Evolutionary conservation across 768 basidiomycete species (phyloP).

Genomic region (Pleurotus pulmonarius): DNA sequence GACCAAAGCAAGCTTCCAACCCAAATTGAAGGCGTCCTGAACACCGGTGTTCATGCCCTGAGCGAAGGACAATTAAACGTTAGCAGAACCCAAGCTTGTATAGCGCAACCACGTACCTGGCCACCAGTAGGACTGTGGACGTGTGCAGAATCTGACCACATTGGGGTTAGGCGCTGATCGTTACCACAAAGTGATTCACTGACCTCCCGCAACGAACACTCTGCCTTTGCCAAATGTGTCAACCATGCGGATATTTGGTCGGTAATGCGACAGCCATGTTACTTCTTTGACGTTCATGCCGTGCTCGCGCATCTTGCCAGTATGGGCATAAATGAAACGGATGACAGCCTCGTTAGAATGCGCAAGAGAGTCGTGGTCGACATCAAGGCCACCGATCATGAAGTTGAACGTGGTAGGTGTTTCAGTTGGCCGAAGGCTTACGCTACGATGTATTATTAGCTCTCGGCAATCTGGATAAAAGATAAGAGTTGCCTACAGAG

Average conservation of each 20-base stretch:
- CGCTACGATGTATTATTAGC: background rate
- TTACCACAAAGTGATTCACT: background rate
- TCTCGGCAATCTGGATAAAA: background rate
- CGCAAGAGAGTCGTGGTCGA: slow-evolving; percentile 1
- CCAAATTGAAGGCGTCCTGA: slow-evolving; percentile 28
- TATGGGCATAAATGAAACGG: slow-evolving; percentile 1
- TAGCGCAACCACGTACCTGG: background rate
- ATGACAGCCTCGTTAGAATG: slow-evolving; percentile 3
- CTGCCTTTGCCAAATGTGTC: slow-evolving; percentile 12
- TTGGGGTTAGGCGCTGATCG: background rate
- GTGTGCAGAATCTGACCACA: slow-evolving; percentile 24
- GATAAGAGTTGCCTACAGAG: background rate
- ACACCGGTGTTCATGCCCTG: slow-evolving; percentile 30
- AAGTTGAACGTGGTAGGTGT: slow-evolving; percentile 6
- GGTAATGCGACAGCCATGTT: slow-evolving; percentile 23
- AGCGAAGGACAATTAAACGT: background rate
- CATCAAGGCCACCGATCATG: slow-evolving; percentile 4
- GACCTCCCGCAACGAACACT: slow-evolving; percentile 19
- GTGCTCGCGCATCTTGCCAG: slow-evolving; percentile 18
- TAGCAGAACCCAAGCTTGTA: background rate
- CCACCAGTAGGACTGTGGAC: slow-evolving; percentile 27
- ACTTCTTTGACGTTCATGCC: slow-evolving; percentile 23
- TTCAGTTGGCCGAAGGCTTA: slow-evolving; percentile 9
- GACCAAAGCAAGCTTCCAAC: slow-evolving; percentile 29
- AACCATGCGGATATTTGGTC: slow-evolving; percentile 17